These are phyloP conservation scores for Akanthomyces lecanii DNA, from an alignment of 2,329 filamentous ascomycete species.

Conservation along the genomic window DNA sequence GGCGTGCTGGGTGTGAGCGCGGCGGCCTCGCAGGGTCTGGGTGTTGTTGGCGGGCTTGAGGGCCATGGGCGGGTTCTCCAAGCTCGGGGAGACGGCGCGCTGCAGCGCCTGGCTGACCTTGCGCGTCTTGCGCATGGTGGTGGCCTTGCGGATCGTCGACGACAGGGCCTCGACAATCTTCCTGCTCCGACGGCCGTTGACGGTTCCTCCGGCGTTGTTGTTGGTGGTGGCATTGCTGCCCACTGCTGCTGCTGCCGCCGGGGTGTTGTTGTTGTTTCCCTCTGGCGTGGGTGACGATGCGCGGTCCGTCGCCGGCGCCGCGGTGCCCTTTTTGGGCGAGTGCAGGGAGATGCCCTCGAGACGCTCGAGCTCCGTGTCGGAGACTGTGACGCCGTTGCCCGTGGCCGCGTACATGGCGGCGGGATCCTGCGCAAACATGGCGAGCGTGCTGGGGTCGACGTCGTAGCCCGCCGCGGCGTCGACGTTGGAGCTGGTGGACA, in stretches of 20 bases:
- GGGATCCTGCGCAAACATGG: slow-evolving; percentile 19
- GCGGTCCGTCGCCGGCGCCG: not conserved
- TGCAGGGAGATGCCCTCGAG: slow-evolving; percentile 46
- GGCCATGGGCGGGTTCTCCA: slow-evolving; percentile 31
- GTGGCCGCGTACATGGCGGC: not conserved
- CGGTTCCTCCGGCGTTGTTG: slow-evolving; percentile 3
- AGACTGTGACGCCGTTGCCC: slow-evolving; percentile 29
- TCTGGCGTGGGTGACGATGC: slow-evolving; percentile 29
- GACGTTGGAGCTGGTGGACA: slow-evolving; percentile 32
- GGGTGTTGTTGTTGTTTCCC: slow-evolving; percentile 23
- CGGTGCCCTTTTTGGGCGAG: slow-evolving; percentile 30
- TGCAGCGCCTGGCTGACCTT: slow-evolving; percentile 22
- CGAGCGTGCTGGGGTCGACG: slow-evolving; percentile 28
- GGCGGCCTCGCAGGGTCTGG: slow-evolving; percentile 23
- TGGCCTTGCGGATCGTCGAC: slow-evolving; percentile 38
- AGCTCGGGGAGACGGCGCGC: slow-evolving; percentile 30
- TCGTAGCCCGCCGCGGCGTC: slow-evolving; percentile 24
- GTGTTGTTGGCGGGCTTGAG: slow-evolving; percentile 28
- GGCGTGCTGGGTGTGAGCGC: slow-evolving; percentile 20
- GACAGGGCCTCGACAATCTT: slow-evolving; percentile 40
- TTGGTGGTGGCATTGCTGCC: slow-evolving; percentile 21
- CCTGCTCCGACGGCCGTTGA: slow-evolving; percentile 32
- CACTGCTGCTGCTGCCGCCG: slow-evolving; percentile 27
- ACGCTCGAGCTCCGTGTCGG: slow-evolving; percentile 44
- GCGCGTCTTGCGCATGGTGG: slow-evolving; percentile 30